Evolutionary conservation across 257 asterid species (phyloP), one percentile per base, ranked within the genome.

Genomic region (Fraxinus quadrangulata): DNA sequence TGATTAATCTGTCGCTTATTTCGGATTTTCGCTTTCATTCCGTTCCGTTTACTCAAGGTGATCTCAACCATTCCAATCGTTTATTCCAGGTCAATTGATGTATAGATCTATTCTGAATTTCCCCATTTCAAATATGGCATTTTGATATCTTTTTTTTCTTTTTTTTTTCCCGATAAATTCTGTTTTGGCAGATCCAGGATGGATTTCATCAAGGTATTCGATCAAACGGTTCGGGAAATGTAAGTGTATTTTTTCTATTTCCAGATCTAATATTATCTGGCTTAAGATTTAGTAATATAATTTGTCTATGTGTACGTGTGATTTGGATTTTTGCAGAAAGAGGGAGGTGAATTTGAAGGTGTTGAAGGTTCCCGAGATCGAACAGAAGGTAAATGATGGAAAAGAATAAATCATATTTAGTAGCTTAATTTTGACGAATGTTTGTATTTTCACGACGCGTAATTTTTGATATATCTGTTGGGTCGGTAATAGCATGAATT

Each of bases 181-280:
- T 69, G 24, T 11, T 56, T 66, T n/a, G 49, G 51, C 90, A 87
- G 97, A 94, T 94, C 97, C 84, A 80, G 81, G 87, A 94, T 92
- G 98, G 98, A 94, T 90, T 89, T 94, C 78, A 89, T 92, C 96
- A 94, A 94, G 88, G 96, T 91, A 59, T 82, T 94, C 85, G 97
- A 94, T 88, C 98, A 94, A 89, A 92, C 98, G 1, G 98, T 94
- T 75, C 96, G 98, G 70, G 98, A 92, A 86, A 91, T 94, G 98
- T 94, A 85, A 75, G 97, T 73, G 39, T 10, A 2, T 82, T 71
- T 65, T 73, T 30, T 51, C 66, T 12, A 33, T 67, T 70, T 59
- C 74, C 75, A 33, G 81, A 79, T 78, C 70, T 31, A 3, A 67
- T 47, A 21, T 36, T 70, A 3, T 51, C 45, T 49, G 28, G 39